Evolutionary conservation across 768 basidiomycete genomes (phyloP).

Genomic region (Pisolithus albus): DNA sequence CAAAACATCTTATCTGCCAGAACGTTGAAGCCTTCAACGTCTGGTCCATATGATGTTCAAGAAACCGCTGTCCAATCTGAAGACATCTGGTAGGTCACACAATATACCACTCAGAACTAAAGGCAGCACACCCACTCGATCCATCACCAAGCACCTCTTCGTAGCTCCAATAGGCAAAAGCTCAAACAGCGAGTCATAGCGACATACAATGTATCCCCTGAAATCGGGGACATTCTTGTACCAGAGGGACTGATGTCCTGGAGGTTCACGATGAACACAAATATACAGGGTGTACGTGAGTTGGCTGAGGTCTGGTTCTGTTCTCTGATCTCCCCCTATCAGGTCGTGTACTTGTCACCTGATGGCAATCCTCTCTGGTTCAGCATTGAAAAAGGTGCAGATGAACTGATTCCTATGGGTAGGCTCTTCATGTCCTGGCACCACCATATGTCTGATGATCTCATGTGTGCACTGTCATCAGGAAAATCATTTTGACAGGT

Average conservation of each 20-base stretch:
- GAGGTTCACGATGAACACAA: slow-evolving; percentile 59
- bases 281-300: slow-evolving; percentile 53
- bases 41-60: slow-evolving; percentile 56
- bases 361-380: slow-evolving; percentile 79
- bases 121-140: background rate
- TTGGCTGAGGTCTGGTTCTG: no score
- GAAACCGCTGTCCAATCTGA: slow-evolving; percentile 59
- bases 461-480: background rate
- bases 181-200: slow-evolving; percentile 53
- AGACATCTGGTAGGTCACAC: slow-evolving; percentile 47
- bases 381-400: slow-evolving; percentile 56
- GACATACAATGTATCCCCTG: slow-evolving; percentile 40
- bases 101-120: background rate
- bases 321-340: background rate
- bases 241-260: slow-evolving; percentile 66
- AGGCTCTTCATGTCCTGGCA: background rate
- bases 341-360: slow-evolving; percentile 60
- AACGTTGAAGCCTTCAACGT: no score
- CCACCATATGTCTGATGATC: background rate
- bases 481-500: no score
- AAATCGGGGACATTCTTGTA: slow-evolving; percentile 62
- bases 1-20: no score
- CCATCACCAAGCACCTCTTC: slow-evolving; percentile 48
- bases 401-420: slow-evolving; percentile 69
- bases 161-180: slow-evolving; percentile 68